Conservation (phyloP, 768 basidiomycete species). For the Strobilomyces confusus region DNA sequence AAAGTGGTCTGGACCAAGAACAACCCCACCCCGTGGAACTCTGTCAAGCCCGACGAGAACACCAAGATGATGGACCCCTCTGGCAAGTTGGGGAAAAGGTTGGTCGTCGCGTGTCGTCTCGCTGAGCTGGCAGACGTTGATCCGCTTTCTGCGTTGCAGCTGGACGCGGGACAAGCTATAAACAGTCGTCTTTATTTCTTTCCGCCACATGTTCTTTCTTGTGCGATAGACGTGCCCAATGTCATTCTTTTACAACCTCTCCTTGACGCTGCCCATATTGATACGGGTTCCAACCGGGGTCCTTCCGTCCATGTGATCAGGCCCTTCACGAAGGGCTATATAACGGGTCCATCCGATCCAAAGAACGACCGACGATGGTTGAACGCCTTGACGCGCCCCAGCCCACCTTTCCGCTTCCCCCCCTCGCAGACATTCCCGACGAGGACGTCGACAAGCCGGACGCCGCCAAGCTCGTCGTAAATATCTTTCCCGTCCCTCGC, state of each 20-base stretch:
- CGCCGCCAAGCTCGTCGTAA: constrained; percentile 33
- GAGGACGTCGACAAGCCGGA: constrained; percentile 37
- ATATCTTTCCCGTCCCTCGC: background rate
- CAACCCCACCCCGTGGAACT: constrained; percentile 91
- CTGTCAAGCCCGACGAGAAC: constrained; percentile 68
- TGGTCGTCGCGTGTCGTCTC: constrained; percentile 2
- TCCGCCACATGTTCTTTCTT: constrained; percentile 4
- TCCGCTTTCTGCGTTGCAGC: constrained; percentile 34
- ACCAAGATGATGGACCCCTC: constrained; percentile 68
- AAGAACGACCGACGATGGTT: constrained; percentile 35
- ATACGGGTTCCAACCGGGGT: too few relatives aligned
- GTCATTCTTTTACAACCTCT: constrained; percentile 5
- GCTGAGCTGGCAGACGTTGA: background rate
- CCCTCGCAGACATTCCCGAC: constrained; percentile 40
- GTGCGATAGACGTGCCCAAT: constrained; percentile 23
- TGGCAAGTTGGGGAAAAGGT: constrained; percentile 73
- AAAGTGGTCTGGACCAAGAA: constrained; percentile 57
- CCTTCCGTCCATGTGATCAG: background rate
- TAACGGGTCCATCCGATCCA: too few relatives aligned
- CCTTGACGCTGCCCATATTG: background rate
- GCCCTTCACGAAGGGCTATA: background rate
- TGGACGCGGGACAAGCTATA: constrained; percentile 77
- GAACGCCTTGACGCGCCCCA: constrained; percentile 40
- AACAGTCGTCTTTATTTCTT: background rate
- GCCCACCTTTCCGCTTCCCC: constrained; percentile 37